These are phyloP conservation scores for Nicotiana tomentosiformis DNA, from an alignment of 257 asterid species.

Conservation along the genomic window DNA sequence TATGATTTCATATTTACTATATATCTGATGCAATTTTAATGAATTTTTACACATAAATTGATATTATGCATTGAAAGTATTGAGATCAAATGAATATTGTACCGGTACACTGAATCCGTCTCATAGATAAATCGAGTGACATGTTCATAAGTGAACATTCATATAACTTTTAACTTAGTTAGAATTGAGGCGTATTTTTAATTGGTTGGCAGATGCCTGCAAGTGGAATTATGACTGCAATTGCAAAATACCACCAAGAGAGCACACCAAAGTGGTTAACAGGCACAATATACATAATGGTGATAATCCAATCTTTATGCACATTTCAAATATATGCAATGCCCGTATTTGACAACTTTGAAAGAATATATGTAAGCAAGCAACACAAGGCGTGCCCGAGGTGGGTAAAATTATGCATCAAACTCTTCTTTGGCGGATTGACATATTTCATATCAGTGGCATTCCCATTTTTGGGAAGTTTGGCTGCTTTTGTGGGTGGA, in stretches of 20 bases:
- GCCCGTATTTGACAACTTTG: conserved; percentile 61
- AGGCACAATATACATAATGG: conserved; percentile 27
- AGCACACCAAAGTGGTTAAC: conserved; percentile 31
- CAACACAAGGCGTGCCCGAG: conserved; percentile 43
- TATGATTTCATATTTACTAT: no score
- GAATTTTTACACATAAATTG: no score
- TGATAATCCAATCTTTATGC: conserved; percentile 40
- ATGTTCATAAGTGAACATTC: no score
- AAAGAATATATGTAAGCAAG: conserved; percentile 36
- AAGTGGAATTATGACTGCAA: conserved; percentile 33
- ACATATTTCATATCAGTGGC: conserved; percentile 48
- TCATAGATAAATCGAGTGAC: no score
- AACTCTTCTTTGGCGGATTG: conserved; percentile 49
- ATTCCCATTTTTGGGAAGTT: conserved; percentile 52
- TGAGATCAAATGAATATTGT: no score
- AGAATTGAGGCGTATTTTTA: no score
- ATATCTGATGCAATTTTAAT: no score
- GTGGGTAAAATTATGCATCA: conserved; percentile 44
- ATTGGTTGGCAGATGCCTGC: conserved; percentile 22
- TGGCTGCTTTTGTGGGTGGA: conserved; percentile 49
- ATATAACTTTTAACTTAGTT: no score
- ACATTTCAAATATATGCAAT: conserved; percentile 68
- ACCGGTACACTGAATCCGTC: no score
- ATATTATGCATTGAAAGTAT: no score
- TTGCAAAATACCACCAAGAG: conserved; percentile 20